Conservation (phyloP, 805 yeast genomes). For the Monosporozyma siamensis region DNA sequence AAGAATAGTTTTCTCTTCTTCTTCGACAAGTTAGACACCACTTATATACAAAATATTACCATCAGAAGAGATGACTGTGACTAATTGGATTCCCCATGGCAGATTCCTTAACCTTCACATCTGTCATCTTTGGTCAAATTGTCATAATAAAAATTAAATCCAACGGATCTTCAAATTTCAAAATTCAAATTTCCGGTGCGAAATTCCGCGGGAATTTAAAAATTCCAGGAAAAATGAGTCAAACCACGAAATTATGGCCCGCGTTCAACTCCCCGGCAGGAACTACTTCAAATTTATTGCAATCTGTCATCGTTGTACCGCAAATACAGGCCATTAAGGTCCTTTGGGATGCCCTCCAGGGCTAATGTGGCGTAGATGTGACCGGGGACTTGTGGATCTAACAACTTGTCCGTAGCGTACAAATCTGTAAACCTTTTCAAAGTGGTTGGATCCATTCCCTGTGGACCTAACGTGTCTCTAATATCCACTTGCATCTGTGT, state of each 20-base stretch:
- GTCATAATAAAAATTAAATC: too few relatives aligned
- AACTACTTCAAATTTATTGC: too few relatives aligned
- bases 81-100: too few relatives aligned
- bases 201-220: background rate
- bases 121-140: too few relatives aligned
- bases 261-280: too few relatives aligned
- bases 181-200: background rate
- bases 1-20: too few relatives aligned
- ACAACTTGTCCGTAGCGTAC: slow-evolving; percentile 45
- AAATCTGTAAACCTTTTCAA: slow-evolving; percentile 56
- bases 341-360: slow-evolving; percentile 43
- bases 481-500: slow-evolving; percentile 82
- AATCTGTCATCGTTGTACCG: slow-evolving; percentile 44
- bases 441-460: slow-evolving; percentile 51
- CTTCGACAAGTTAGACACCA: too few relatives aligned
- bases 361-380: slow-evolving; percentile 59
- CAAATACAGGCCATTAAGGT: slow-evolving; percentile 57
- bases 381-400: slow-evolving; percentile 68
- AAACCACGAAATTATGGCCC: too few relatives aligned
- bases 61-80: too few relatives aligned
- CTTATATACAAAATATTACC: too few relatives aligned
- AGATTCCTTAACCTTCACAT: too few relatives aligned
- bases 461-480: slow-evolving; percentile 49
- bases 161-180: background rate
- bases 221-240: too few relatives aligned